Conservation (phyloP, 345 rosid species). For the Populus davidiana region DNA sequence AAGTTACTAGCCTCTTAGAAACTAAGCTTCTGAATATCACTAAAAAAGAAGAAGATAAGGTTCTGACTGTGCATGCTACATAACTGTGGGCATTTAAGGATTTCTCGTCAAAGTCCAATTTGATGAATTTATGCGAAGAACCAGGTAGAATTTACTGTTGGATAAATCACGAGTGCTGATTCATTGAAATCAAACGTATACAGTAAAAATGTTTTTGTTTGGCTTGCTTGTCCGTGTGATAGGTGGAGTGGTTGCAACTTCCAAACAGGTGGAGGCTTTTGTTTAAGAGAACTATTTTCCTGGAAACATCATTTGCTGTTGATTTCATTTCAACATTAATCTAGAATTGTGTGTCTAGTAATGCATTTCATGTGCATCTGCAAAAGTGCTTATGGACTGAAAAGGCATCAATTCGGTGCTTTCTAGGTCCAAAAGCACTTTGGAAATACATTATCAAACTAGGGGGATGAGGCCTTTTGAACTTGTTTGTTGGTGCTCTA, state of each 20-base stretch:
- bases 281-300: background rate
- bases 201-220: background rate
- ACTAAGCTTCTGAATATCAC: background rate
- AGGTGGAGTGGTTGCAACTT: background rate
- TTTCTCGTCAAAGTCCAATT: background rate
- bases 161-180: background rate
- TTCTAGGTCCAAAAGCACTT: background rate
- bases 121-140: background rate
- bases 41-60: too few relatives aligned
- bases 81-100: background rate
- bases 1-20: background rate
- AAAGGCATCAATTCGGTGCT: background rate
- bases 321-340: background rate
- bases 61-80: background rate
- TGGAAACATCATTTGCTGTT: background rate
- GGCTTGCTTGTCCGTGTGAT: background rate
- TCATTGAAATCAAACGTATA: background rate
- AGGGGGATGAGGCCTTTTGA: background rate
- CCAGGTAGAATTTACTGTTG: background rate
- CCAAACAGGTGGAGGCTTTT: background rate
- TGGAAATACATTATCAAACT: background rate
- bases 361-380: background rate
- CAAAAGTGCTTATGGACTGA: background rate
- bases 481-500: background rate
- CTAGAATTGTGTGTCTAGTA: background rate